Conservation (phyloP, 2,329 filamentous ascomycete genomes). For the Aspergillus amoenus region DNA sequence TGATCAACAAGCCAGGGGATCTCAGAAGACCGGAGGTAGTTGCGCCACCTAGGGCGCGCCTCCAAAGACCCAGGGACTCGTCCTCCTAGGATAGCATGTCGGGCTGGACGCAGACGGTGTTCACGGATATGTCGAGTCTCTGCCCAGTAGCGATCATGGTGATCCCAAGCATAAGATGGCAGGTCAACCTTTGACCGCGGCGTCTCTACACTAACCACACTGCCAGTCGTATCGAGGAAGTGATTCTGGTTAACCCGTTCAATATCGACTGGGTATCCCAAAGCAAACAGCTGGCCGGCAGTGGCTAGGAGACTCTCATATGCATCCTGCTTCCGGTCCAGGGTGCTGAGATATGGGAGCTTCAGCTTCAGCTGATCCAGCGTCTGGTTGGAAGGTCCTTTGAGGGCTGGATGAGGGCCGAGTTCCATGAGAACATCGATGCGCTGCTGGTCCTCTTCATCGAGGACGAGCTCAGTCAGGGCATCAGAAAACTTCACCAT, state of each 20-base stretch:
- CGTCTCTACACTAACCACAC: too few relatives aligned
- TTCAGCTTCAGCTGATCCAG: background rate
- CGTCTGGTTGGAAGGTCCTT: slow-evolving; percentile 29
- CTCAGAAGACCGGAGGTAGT: background rate
- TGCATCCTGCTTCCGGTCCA: background rate
- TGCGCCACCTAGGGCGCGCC: background rate
- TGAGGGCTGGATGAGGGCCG: slow-evolving; percentile 38
- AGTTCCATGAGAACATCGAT: slow-evolving; percentile 28
- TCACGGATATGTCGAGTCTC: background rate
- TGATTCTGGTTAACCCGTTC: background rate
- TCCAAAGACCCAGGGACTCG: background rate
- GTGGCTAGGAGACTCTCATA: background rate
- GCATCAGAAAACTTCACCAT: background rate
- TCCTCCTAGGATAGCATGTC: background rate
- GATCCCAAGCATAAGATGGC: background rate
- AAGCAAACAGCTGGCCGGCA: background rate
- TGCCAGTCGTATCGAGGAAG: background rate
- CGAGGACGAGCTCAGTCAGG: background rate
- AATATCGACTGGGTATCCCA: background rate
- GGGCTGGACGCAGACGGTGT: background rate
- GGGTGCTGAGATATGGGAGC: background rate
- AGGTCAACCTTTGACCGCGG: background rate
- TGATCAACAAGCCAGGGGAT: background rate
- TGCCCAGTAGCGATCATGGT: background rate
- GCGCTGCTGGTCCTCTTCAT: background rate